A percentile compares a stretch with the other conserved stretches of the same genome.
These are phyloP conservation scores for Pisolithus albus DNA, from an alignment of 768 basidiomycete genomes.

Conservation along the genomic window DNA sequence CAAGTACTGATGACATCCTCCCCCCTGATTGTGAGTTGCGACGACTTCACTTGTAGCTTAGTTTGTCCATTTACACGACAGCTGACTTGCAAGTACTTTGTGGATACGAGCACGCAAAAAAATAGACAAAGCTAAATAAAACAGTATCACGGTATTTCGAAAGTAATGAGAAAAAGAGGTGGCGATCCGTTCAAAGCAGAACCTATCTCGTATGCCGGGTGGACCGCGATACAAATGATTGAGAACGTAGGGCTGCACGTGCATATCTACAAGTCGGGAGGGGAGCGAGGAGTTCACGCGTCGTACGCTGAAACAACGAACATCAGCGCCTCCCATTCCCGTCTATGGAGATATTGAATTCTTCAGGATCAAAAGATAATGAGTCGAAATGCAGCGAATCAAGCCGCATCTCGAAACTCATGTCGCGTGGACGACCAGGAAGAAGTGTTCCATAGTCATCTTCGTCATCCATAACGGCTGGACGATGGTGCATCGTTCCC, in stretches of 20 bases:
- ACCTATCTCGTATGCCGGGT: too few relatives aligned
- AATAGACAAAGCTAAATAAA: too few relatives aligned
- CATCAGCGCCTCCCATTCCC: conserved; percentile 10
- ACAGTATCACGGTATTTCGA: too few relatives aligned
- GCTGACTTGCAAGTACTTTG: too few relatives aligned
- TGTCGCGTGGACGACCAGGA: conserved; percentile 27
- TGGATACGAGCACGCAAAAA: too few relatives aligned
- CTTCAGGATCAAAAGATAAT: conserved; percentile 59
- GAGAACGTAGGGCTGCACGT: too few relatives aligned
- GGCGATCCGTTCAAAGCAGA: too few relatives aligned
- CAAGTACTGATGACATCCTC: conserved; percentile 41
- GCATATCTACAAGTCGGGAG: background rate
- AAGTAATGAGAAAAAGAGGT: too few relatives aligned
- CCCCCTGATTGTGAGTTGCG: background rate
- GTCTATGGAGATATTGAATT: conserved; percentile 33
- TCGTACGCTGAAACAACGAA: background rate
- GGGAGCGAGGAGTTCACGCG: too few relatives aligned
- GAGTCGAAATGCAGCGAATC: conserved; percentile 71
- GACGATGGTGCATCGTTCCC: conserved; percentile 2
- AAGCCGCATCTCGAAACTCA: conserved; percentile 57
- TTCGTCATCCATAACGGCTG: conserved; percentile 1
- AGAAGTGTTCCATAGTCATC: conserved; percentile 1
- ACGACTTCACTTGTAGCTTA: too few relatives aligned
- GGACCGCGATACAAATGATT: too few relatives aligned
- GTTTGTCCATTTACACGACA: too few relatives aligned